Percentiles rank a stretch among this genome's conserved stretches.
Evolutionary conservation across 805 yeast species (phyloP).

Genomic region (Metschnikowia santaceciliae): DNA sequence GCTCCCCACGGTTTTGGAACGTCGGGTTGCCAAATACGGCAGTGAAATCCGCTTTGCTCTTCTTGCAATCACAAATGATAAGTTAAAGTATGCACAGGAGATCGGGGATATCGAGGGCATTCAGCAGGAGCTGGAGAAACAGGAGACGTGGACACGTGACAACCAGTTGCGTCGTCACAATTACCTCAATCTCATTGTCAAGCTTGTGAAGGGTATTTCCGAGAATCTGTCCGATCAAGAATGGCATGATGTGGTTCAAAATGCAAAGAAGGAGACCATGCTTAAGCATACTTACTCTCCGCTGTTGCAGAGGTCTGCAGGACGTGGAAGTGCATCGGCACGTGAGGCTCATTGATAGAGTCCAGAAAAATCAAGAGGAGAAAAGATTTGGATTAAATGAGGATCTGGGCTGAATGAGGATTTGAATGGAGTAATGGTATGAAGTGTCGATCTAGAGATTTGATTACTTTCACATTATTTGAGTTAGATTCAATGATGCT

Average conservation of each 20-base stretch:
- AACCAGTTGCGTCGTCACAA: conserved; percentile 53
- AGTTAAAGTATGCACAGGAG: conserved; percentile 33
- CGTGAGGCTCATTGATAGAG: too few relatives aligned
- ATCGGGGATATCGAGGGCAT: conserved; percentile 39
- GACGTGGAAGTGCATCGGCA: too few relatives aligned
- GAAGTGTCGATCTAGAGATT: too few relatives aligned
- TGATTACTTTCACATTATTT: too few relatives aligned
- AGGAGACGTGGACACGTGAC: conserved; percentile 52
- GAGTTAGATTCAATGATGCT: too few relatives aligned
- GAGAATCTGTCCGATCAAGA: conserved; percentile 32
- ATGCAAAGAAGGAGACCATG: conserved; percentile 22
- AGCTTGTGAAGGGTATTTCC: conserved; percentile 41
- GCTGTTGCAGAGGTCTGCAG: too few relatives aligned
- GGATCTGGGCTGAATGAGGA: too few relatives aligned
- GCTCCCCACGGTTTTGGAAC: conserved; percentile 42
- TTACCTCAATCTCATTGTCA: conserved; percentile 47
- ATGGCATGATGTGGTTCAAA: conserved; percentile 29
- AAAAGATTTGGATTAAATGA: too few relatives aligned
- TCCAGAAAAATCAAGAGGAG: too few relatives aligned
- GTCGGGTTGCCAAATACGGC: conserved; percentile 43
- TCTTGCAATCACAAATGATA: conserved; percentile 50
- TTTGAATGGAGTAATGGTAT: too few relatives aligned
- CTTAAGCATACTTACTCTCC: neutral
- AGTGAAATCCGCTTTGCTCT: conserved; percentile 55
- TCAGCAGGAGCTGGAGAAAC: conserved; percentile 41